Conservation (phyloP, 306 rosid species). For the Quercus parvula region DNA sequence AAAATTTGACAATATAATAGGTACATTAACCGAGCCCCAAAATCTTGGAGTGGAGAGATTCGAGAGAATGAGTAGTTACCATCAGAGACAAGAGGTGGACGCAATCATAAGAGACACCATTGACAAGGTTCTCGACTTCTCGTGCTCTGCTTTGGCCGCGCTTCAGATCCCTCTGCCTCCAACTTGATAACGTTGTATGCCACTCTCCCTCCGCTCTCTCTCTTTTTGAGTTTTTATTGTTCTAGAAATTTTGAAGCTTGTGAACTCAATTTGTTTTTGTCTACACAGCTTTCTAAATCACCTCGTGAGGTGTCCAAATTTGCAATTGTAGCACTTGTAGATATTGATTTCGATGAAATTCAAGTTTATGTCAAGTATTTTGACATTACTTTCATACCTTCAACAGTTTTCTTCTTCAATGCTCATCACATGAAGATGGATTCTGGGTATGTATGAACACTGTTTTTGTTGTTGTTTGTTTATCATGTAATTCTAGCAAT, state of each 20-base stretch:
- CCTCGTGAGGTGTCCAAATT: conserved; percentile 74
- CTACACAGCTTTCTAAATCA: conserved; percentile 67
- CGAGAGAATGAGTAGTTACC: too few species aligned
- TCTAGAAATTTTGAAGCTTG: too few species aligned
- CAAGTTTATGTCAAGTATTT: conserved; percentile 72
- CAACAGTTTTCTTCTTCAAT: conserved; percentile 85
- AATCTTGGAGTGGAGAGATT: too few species aligned
- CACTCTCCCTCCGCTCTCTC: background rate
- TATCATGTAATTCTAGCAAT: background rate
- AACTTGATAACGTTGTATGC: conserved; percentile 65
- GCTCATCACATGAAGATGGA: conserved; percentile 99
- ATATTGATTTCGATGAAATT: conserved; percentile 64
- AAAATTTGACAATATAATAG: too few species aligned
- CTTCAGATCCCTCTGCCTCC: conserved; percentile 61
- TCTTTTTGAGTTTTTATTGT: background rate
- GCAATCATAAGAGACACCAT: conserved; percentile 70
- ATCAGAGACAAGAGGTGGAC: conserved; percentile 63
- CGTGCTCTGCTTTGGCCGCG: conserved; percentile 72
- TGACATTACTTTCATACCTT: conserved; percentile 74
- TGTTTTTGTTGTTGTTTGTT: background rate
- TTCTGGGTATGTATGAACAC: conserved; percentile 40
- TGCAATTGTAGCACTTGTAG: conserved; percentile 69
- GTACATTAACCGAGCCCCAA: too few species aligned
- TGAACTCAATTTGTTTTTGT: background rate
- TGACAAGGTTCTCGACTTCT: conserved; percentile 78